A percentile compares a stretch with the other conserved stretches of the same genome.
Conservation (phyloP, 1,284 basidiomycete species). For the Ustilago nuda region DNA sequence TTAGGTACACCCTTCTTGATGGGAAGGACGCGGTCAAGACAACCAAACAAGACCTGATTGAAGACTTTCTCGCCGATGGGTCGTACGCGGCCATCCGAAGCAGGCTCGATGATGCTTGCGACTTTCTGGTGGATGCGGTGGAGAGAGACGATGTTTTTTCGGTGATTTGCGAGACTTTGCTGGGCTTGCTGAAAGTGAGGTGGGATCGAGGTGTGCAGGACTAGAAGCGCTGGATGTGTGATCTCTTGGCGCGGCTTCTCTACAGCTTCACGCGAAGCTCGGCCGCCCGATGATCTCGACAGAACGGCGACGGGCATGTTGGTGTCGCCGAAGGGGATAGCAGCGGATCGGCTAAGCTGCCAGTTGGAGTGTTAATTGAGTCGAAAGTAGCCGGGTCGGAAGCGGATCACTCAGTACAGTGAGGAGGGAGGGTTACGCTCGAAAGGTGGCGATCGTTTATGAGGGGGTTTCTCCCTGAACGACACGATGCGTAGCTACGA, state of each 20-base stretch:
- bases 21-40: constrained; percentile 79
- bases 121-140: constrained; percentile 83
- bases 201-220: constrained; percentile 42
- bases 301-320: constrained; percentile 46
- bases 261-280: constrained; percentile 19
- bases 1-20: constrained; percentile 85
- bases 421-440: neutral
- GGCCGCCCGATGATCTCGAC: constrained; percentile 39
- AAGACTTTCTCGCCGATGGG: constrained; percentile 82
- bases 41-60: constrained; percentile 74
- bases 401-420: neutral
- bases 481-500: neutral
- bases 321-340: neutral
- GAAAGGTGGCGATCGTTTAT: neutral
- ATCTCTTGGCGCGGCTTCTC: constrained; percentile 33
- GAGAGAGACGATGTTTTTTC: constrained; percentile 89
- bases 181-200: constrained; percentile 82
- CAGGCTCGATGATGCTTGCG: constrained; percentile 73
- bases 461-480: neutral
- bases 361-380: neutral
- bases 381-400: neutral
- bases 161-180: constrained; percentile 82
- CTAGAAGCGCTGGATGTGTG: constrained; percentile 27
- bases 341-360: neutral
- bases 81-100: constrained; percentile 28